Evolutionary conservation across 371 early-diverging fungal species (phyloP).

Genomic region (Basidiobolus meristosporus): DNA sequence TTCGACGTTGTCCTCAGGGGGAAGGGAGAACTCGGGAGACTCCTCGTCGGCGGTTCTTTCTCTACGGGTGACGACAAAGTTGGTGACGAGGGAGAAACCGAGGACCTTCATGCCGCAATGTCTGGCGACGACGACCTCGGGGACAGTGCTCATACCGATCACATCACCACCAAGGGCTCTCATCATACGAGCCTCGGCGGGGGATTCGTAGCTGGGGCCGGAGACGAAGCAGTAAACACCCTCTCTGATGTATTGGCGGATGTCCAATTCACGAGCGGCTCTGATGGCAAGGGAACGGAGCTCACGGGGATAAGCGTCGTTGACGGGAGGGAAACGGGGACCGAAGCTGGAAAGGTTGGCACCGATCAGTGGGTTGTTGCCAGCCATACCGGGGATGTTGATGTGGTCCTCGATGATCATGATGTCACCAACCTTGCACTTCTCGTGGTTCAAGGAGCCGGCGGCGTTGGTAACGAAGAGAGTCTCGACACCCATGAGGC

Average conservation of each 20-base stretch:
- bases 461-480: constrained; percentile 84
- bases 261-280: constrained; percentile 29
- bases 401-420: constrained; percentile 81
- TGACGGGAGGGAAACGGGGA: constrained; percentile 79
- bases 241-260: constrained; percentile 37
- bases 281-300: constrained; percentile 46
- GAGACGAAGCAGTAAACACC: constrained; percentile 76
- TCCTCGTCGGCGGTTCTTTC: too few species aligned
- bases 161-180: constrained; percentile 58
- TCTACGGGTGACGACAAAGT: constrained; percentile 45
- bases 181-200: constrained; percentile 73
- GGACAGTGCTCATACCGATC: constrained; percentile 93
- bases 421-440: constrained; percentile 70
- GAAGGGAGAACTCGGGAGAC: constrained; percentile 31
- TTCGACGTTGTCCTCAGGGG: constrained; percentile 24
- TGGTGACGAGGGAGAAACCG: constrained; percentile 73
- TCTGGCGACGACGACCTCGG: constrained; percentile 83
- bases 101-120: constrained; percentile 79
- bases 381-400: constrained; percentile 63
- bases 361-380: constrained; percentile 67
- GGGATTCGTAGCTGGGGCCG: constrained; percentile 82
- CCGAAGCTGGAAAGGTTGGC: constrained; percentile 71
- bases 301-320: constrained; percentile 74
- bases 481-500: constrained; percentile 54
- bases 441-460: constrained; percentile 58